A percentile compares a stretch with the other conserved stretches of the same genome.
These are phyloP conservation scores for Penicillium sumatraense DNA, from an alignment of 2,329 filamentous ascomycete genomes.

Conservation along the genomic window DNA sequence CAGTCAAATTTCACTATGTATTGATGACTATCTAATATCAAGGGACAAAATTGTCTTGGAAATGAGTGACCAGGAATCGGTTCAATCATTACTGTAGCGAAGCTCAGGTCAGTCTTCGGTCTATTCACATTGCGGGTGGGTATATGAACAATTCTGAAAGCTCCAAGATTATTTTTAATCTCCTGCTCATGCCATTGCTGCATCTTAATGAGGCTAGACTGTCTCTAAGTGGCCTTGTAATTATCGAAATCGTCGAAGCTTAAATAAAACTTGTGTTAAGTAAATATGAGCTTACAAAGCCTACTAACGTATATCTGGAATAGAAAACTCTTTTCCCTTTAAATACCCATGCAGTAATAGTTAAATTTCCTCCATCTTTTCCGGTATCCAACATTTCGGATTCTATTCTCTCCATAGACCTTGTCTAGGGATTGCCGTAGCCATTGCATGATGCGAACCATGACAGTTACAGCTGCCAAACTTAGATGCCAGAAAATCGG, in stretches of 20 bases:
- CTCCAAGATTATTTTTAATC: no score
- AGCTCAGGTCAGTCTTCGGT: no score
- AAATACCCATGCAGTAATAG: not conserved
- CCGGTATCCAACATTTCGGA: not conserved
- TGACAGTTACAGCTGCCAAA: not conserved
- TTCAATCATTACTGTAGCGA: no score
- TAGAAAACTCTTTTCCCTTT: not conserved
- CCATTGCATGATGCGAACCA: not conserved
- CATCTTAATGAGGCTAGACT: not conserved
- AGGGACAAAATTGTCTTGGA: no score
- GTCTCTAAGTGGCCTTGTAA: not conserved
- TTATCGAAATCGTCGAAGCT: not conserved
- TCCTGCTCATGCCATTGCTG: no score
- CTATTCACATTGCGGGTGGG: no score
- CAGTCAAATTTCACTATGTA: no score
- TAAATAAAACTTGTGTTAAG: not conserved
- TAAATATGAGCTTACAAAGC: not conserved
- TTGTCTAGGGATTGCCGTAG: not conserved
- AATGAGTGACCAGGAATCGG: no score
- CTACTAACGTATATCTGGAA: not conserved
- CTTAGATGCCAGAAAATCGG: not conserved
- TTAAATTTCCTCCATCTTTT: not conserved
- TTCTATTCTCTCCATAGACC: not conserved
- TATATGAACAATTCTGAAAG: no score
- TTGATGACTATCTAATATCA: no score